Percentiles rank a stretch among this genome's conserved stretches.
These are phyloP conservation scores for Aspergillus sclerotioniger DNA, from an alignment of 495 filamentous ascomycete genomes.

Conservation along the genomic window DNA sequence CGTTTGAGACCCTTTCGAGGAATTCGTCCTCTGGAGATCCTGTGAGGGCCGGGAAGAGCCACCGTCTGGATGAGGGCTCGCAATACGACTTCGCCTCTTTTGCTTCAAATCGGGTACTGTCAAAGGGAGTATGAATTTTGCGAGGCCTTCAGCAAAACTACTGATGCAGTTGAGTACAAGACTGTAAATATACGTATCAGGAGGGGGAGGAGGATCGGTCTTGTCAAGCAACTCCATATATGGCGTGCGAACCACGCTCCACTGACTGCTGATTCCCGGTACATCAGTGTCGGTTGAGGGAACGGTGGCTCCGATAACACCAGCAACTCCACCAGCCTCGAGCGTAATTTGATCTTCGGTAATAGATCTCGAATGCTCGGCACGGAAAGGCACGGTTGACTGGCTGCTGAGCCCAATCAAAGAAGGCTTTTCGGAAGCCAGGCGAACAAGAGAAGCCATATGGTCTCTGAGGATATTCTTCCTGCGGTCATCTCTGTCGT, in stretches of 20 bases:
- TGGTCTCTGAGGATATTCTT: slow-evolving; percentile 78
- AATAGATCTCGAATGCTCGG: slow-evolving; percentile 40
- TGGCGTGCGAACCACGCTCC: slow-evolving; percentile 83
- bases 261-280: slow-evolving; percentile 78
- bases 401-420: slow-evolving; percentile 85
- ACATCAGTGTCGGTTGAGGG: slow-evolving; percentile 60
- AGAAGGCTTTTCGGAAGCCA: slow-evolving; percentile 84
- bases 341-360: slow-evolving; percentile 78
- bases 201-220: slow-evolving; percentile 73
- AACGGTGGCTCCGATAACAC: slow-evolving; percentile 80
- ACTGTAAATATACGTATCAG: slow-evolving; percentile 92
- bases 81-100: slow-evolving; percentile 51
- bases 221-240: slow-evolving; percentile 97
- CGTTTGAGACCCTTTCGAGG: slow-evolving; percentile 29
- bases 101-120: slow-evolving; percentile 64
- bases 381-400: slow-evolving; percentile 67
- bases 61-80: slow-evolving; percentile 32
- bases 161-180: slow-evolving; percentile 86
- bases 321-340: slow-evolving; percentile 82
- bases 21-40: slow-evolving; percentile 38
- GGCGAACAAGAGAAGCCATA: slow-evolving; percentile 76
- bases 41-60: slow-evolving; percentile 41
- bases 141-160: slow-evolving; percentile 83
- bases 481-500: slow-evolving; percentile 68
- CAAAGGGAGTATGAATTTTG: slow-evolving; percentile 86